Evolutionary conservation across 257 asterid genomes (phyloP).

Genomic region (Nicotiana tabacum): DNA sequence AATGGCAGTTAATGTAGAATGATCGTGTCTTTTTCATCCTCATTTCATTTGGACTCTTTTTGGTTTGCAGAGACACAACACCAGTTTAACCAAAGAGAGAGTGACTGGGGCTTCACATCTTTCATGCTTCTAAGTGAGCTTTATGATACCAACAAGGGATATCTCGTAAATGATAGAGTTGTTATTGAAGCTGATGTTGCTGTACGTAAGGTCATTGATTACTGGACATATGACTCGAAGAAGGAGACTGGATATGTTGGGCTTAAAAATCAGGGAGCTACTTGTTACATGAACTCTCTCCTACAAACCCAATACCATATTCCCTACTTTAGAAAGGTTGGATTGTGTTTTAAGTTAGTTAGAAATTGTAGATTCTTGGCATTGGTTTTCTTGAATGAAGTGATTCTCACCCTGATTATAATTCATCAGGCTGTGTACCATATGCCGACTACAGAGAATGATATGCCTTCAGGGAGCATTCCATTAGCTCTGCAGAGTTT

Average conservation of each 20-base stretch:
- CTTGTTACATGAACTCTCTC: constrained; percentile 96
- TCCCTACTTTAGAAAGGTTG: constrained; percentile 94
- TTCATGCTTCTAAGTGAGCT: no score
- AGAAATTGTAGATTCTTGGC: constrained; percentile 8
- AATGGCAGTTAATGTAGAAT: not conserved
- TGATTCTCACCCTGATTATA: constrained; percentile 18
- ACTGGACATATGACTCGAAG: constrained; percentile 89
- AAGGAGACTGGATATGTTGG: constrained; percentile 95
- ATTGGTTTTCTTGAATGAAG: constrained; percentile 9
- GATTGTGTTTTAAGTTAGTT: no score
- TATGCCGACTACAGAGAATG: constrained; percentile 99
- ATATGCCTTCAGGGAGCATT: constrained; percentile 88
- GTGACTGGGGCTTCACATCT: no score
- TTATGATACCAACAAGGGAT: no score
- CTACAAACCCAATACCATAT: constrained; percentile 91
- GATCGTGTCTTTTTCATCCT: no score
- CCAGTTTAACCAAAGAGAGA: no score
- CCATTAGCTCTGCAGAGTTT: constrained; percentile 96
- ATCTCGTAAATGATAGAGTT: no score
- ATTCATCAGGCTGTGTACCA: constrained; percentile 81
- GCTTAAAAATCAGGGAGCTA: constrained; percentile 96
- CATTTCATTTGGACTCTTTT: not conserved
- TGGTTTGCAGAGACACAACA: constrained; percentile 41
- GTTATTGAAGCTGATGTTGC: constrained; percentile 90
- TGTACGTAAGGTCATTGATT: constrained; percentile 76